Percentiles rank a stretch among this genome's conserved stretches.
These are phyloP conservation scores for Colletotrichum eremochloae DNA, from an alignment of 2,329 filamentous ascomycete genomes.

Conservation along the genomic window DNA sequence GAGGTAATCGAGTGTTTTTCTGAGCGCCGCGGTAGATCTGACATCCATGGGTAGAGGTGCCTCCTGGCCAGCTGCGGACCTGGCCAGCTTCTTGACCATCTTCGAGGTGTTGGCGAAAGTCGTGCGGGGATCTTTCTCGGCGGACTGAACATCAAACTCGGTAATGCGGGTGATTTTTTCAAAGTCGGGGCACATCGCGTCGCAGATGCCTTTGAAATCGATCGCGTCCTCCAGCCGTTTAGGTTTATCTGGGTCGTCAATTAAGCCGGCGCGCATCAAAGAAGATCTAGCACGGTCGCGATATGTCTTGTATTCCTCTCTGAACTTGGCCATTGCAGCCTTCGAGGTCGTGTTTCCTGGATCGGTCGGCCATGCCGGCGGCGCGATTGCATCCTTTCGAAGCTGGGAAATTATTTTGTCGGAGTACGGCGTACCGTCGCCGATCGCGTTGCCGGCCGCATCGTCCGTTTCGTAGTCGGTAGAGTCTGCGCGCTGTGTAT, in stretches of 20 bases:
- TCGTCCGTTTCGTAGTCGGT: constrained; percentile 44
- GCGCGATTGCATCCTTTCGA: constrained; percentile 65
- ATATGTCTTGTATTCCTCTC: constrained; percentile 69
- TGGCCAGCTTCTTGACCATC: constrained; percentile 77
- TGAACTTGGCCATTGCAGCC: constrained; percentile 65
- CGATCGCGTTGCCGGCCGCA: constrained; percentile 13
- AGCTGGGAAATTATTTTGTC: constrained; percentile 66
- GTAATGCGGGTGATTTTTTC: constrained; percentile 74
- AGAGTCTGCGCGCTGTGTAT: constrained; percentile 8
- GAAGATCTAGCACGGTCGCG: constrained; percentile 68
- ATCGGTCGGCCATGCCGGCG: constrained; percentile 68
- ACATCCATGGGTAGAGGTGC: constrained; percentile 77
- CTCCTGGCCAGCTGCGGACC: constrained; percentile 77
- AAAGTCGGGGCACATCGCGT: constrained; percentile 78
- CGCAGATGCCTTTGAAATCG: constrained; percentile 76
- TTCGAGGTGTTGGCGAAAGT: constrained; percentile 62
- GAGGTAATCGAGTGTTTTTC: constrained; percentile 73
- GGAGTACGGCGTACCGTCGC: constrained; percentile 56
- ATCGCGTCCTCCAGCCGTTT: constrained; percentile 74
- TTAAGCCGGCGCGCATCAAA: constrained; percentile 70
- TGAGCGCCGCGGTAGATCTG: constrained; percentile 69
- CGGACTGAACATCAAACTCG: constrained; percentile 68
- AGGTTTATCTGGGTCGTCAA: constrained; percentile 75
- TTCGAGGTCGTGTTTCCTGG: constrained; percentile 64
- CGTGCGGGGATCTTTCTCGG: constrained; percentile 65